Evolutionary conservation across 2,329 filamentous ascomycete species (phyloP), one percentile per base, ranked within the genome.

Genomic region (Aspergillus ibericus): DNA sequence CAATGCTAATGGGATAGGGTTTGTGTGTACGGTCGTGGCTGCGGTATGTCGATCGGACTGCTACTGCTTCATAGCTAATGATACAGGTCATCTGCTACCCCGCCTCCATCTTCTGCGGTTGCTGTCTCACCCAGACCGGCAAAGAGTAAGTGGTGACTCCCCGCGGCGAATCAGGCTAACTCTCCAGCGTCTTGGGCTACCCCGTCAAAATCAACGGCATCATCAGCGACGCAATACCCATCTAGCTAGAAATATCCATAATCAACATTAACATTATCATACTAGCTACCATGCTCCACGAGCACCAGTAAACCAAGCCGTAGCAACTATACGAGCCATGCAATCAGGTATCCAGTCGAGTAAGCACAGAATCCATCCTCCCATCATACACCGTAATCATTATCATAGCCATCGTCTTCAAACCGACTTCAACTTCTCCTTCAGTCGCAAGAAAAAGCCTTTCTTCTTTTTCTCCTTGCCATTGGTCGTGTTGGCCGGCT

Each of bases 401-500:
- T 48, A 27, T 34, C 29, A 42, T 32, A 40, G 22, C 34, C 52
- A 27, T 48, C 22, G 6, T 25, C 16, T 12, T n/a, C 36, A 36
- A 36, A 50, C 53, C 67, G 25, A 78, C 67, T 77, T 77, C 57
- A 84, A 74, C 72, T 83, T 84, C 63, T 82, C 82, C 77, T 83
- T 84, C 56, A 85, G 63, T 68, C 77, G 80, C 32, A 73, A 73
- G 70, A 90, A 84, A 67, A 89, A 83, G 54, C 81, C 77, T 74
- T 84, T 80, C 80, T 86, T 87, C 81, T 87, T 88, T 81, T 88
- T 89, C 25, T 60, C 60, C 47, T 62, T 62, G 22, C 57, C 56
- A 20, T 40, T 47, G 25, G 38, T 49, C 8, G 56, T 59, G 25
- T 54, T 59, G 22, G 49, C 48, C 20, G 52, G 47, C n/a, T 20